Evolutionary conservation across 1,284 basidiomycete genomes (phyloP), one percentile per base, ranked within the genome.

Genomic region (Somion occarium): DNA sequence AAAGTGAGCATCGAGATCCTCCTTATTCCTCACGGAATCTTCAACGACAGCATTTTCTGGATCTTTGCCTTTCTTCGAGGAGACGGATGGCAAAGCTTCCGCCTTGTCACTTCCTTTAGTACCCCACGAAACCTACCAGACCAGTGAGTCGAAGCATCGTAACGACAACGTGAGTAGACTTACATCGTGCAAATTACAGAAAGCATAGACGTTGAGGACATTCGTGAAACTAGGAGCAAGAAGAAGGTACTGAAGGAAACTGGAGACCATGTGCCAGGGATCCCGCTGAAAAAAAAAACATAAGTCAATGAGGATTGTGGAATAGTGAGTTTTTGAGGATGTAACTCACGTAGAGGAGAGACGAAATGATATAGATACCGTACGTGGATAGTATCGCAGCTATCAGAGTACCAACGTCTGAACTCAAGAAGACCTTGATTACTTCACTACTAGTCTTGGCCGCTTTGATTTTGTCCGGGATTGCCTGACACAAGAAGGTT

Each of bases 181-280:
- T 53, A 92, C 92, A 69, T 93, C 91, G 68, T 93, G 91, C 65
- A 94, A 72, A 70, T 95, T 96, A 69, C 93, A 97, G 75, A 98
- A 98, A 0, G 93, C 93, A 64, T 97, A 98, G 27, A 96, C 91
- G 69, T 97, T 97, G 59, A 98, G 80, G 24, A 97, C 86, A 64
- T 97, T 98, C 46, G 87, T 93, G 72, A 96, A 95, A 60, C 88
- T 92, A 0, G 91, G 91, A 15, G 93, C 94, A 49, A 97, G 69
- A 57, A 86, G 83, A 60, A 97, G 73, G 68, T 97, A 98, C 68
- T 97, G 95, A 59, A 88, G 76, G 78, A 98, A 95, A 62, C 91
- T 94, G n/a, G 91, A 93, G 69, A 96, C 83, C 87, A 99, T 91
- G 68, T 98, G 95, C 95, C 95, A 98, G 4, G 95, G 95, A 70